Base-by-base conservation (phyloP, 2,329 filamentous ascomycete genomes). In the Penicillium sp. region DNA sequence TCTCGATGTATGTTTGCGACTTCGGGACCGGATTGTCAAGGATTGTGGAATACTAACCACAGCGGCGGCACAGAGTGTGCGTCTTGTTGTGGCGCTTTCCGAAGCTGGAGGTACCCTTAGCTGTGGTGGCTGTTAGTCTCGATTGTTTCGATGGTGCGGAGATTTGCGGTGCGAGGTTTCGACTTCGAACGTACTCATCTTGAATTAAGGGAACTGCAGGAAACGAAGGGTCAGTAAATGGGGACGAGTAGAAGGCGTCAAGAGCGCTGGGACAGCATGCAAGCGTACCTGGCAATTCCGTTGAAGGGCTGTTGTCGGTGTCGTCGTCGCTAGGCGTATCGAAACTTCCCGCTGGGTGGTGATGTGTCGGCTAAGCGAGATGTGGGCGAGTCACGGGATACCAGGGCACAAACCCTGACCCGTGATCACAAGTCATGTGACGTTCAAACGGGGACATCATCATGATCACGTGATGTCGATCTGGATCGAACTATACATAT, bases 61-160 rank as follows among this genome's bases (percentile, higher is more conserved):
- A 96, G 82, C 92, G 92, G 85, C 92, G 88, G 89, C 92, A 96
- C 80, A 96, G 83, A 78, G 88, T 91, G 87, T 96, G 92, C 84
- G 91, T 90, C 87, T 95, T 95, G 86, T 93, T 95, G 85, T 95
- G 90, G 86, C 90, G 87, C 80, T 86, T 86, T 74, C 84, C 84
- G 76, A 86, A 86, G 77, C 81, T 85, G 74, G 82, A 84, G 72
- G 84, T 86, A 83, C 84, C 84, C 83, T 87, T 87, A 74, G 84
- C 84, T 86, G 71, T 79, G 63, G 67, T 65, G 62, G 60, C 60
- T 67, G 75, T 81, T 70, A 81, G 77, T 78, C 55, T 68, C 48
- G 51, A 61, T 48, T 42, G 57, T 53, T 61, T 62, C 53, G 62
- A 58, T 43, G 60, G 55, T 50, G 58, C 56, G 49, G 56, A 58